Conservation (phyloP, 805 yeast genomes). For the Jamesozyma jinghongensis region DNA sequence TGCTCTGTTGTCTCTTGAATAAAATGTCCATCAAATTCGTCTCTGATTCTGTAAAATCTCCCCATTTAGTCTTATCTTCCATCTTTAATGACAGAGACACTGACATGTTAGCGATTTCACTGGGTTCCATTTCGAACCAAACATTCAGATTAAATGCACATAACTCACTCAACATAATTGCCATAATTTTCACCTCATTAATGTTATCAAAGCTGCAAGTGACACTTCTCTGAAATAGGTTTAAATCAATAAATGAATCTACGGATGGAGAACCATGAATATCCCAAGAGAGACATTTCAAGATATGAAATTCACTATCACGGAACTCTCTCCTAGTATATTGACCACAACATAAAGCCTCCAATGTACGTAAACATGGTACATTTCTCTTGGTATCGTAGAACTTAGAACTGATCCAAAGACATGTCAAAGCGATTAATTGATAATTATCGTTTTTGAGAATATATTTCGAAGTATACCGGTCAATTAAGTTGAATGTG, state of each 20-base stretch:
- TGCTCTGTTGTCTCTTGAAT: not conserved
- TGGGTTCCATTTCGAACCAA: slow-evolving; percentile 33
- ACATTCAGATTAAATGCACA: slow-evolving; percentile 52
- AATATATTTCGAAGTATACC: slow-evolving; percentile 74
- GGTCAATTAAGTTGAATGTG: slow-evolving; percentile 66
- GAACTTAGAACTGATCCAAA: slow-evolving; percentile 86
- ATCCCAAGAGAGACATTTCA: slow-evolving; percentile 56
- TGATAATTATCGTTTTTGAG: slow-evolving; percentile 79
- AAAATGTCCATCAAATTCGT: not conserved
- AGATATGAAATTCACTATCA: slow-evolving; percentile 59
- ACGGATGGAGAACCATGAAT: slow-evolving; percentile 39
- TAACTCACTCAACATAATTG: slow-evolving; percentile 57
- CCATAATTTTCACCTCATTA: slow-evolving; percentile 43
- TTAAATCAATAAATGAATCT: slow-evolving; percentile 54
- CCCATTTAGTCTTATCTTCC: not conserved
- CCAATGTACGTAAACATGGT: slow-evolving; percentile 44
- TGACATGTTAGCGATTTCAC: no score
- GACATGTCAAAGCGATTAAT: slow-evolving; percentile 71
- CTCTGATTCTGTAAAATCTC: not conserved
- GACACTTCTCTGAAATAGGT: slow-evolving; percentile 23
- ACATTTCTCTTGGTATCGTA: slow-evolving; percentile 59
- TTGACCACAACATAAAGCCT: slow-evolving; percentile 48
- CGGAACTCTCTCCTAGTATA: slow-evolving; percentile 47
- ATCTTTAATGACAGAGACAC: not conserved
- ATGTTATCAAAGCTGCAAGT: slow-evolving; percentile 10